phyloP scores from a whole-genome alignment of 2,329 filamentous ascomycete genomes.

The Fonsecaea multimorphosa region DNA sequence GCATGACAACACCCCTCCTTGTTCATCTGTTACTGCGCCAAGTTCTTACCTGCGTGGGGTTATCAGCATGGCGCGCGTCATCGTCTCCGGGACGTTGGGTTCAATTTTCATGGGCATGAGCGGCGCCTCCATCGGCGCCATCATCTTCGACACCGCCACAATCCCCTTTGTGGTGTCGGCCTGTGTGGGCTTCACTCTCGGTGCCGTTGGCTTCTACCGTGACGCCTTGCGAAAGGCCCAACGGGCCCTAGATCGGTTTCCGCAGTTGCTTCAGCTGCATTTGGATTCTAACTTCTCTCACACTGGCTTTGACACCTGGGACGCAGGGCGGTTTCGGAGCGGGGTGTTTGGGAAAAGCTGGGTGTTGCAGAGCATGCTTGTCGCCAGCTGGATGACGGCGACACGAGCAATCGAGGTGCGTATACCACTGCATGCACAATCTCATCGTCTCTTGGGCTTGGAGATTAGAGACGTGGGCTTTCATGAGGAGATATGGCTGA shows the following conservation, averaged over 20 bases:
- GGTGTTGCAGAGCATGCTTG: conserved; percentile 36
- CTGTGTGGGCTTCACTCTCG: conserved; percentile 34
- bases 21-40: background rate
- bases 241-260: conserved; percentile 33
- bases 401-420: conserved; percentile 34
- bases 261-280: conserved; percentile 35
- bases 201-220: conserved; percentile 35
- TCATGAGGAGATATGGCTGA: background rate
- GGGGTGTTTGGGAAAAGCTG: conserved; percentile 27
- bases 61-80: conserved; percentile 34
- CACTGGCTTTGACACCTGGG: conserved; percentile 35
- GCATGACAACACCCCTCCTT: background rate
- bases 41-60: background rate
- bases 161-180: conserved; percentile 34
- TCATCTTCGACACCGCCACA: conserved; percentile 34
- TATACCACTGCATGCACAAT: background rate
- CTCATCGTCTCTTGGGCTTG: background rate
- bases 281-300: conserved; percentile 37
- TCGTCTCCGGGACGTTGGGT: conserved; percentile 30
- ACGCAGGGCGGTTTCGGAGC: conserved; percentile 21
- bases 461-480: background rate
- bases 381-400: conserved; percentile 38
- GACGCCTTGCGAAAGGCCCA: conserved; percentile 35
- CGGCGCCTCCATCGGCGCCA: conserved; percentile 31
- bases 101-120: conserved; percentile 33